Evolutionary conservation across 305 asterid genomes (phyloP), one percentile per base, ranked within the genome.

Genomic region (Petunia hybrid): DNA sequence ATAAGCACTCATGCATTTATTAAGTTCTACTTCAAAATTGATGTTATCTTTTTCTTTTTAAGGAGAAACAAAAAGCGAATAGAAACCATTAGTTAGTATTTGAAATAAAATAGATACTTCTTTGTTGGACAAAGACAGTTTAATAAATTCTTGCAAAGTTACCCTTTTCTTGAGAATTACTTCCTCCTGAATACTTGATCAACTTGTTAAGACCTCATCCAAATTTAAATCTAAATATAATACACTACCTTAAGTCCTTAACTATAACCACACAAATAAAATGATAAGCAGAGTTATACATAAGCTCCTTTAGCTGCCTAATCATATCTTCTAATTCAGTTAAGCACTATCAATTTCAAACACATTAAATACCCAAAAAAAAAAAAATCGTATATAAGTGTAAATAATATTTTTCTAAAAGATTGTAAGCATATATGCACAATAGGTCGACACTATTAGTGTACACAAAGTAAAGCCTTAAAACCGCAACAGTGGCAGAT

Each of bases 51-150:
- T 22, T 71, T 48, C 61, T 71, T 69, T 71, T 31, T 35, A 10
- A 16, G 4, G 78, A 71, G 43, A 48, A 68, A 1, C 62, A 71
- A 71, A 43, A 71, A 71, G 77, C 13, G 78, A 12, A 71, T 1
- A 71, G 13, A 35, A 48, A 31, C 0, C 41, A 31, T 0, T 5
- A 71, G 77, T 31, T 48, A 71, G 43, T 10, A 48, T 5, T 31
- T 48, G 35, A 48, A 71, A 35, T 10, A 71, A 1, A 0, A 48
- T 71, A 48, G 45, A 0, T 71, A 31, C 61, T 46, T 71, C 61
- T 48, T 71, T 48, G 42, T 6, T 35, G 31, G 45, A 43, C 77
- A 35, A 48, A 48, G 3, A 71, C 12, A 48, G 31, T 22, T 22
- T 22, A 22, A 22, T 22, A 22, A 22, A 71, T 48, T 12, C 35